Evolutionary conservation across 176 grass and related monocot genomes (phyloP).

Genomic region (Guadua angustifolia): DNA sequence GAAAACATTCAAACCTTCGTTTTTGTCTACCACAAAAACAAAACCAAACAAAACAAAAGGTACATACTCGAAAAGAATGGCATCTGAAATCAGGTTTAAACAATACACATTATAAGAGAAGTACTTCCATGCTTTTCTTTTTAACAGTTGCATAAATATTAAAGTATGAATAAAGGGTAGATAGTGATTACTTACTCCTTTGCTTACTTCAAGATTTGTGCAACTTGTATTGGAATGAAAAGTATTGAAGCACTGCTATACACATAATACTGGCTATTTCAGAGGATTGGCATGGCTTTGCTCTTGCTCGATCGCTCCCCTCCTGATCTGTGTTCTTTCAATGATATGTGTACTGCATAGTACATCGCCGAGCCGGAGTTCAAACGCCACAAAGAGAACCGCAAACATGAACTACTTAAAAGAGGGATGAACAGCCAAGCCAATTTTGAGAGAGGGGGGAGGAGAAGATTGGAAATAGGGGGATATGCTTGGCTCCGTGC

Average conservation of each 20-base stretch:
- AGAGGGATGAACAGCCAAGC: background rate
- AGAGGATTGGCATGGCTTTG: background rate
- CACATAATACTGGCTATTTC: no score
- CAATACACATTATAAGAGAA: no score
- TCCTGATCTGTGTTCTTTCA: no score
- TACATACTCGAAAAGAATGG: background rate
- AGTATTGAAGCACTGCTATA: no score
- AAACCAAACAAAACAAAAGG: background rate
- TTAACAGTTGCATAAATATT: no score
- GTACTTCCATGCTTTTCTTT: no score
- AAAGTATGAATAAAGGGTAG: no score
- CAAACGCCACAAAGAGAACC: background rate
- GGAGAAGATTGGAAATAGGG: background rate
- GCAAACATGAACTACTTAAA: background rate
- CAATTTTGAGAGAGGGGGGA: background rate
- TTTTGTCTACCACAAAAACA: background rate
- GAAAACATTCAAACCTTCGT: background rate
- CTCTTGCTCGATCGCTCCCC: no score
- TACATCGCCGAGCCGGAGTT: background rate
- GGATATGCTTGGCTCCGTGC: conserved; percentile 68
- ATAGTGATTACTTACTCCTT: no score
- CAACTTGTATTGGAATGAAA: no score
- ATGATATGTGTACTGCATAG: no score
- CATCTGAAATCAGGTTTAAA: background rate
- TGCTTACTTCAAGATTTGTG: no score